Conservation (phyloP, 495 filamentous ascomycete species). For the Penicillium cataractarum region DNA sequence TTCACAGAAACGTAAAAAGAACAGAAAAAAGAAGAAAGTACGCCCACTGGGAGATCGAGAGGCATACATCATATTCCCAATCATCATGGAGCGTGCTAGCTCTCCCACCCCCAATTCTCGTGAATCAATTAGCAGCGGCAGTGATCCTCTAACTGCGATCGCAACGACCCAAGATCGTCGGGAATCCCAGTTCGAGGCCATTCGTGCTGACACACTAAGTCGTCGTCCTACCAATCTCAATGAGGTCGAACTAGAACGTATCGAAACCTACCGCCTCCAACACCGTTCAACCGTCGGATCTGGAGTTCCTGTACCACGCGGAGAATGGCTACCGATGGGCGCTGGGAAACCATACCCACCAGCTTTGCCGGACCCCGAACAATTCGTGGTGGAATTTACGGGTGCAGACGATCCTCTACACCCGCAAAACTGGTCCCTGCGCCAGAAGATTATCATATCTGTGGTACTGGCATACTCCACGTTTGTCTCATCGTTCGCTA, state of each 20-base stretch:
- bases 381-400: constrained; percentile 58
- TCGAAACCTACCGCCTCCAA: constrained; percentile 39
- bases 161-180: constrained; percentile 6
- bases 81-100: constrained; percentile 17
- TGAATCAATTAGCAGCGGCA: constrained; percentile 8
- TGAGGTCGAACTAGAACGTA: constrained; percentile 37
- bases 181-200: constrained; percentile 4
- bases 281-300: constrained; percentile 42
- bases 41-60: neutral
- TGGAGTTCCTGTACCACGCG: constrained; percentile 19
- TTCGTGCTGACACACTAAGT: constrained; percentile 16
- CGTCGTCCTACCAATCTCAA: constrained; percentile 30
- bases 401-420: constrained; percentile 55
- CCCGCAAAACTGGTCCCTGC: constrained; percentile 54
- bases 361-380: constrained; percentile 44
- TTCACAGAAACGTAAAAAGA: neutral
- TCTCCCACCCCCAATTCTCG: constrained; percentile 3
- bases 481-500: constrained; percentile 55
- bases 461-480: constrained; percentile 51
- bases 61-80: neutral
- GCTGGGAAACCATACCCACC: constrained; percentile 50
- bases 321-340: constrained; percentile 41
- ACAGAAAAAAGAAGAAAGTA: neutral
- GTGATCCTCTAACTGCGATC: constrained; percentile 14
- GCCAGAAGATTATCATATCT: constrained; percentile 30